phyloP scores from a whole-genome alignment of 257 asterid species.

The Rhazya stricta region DNA sequence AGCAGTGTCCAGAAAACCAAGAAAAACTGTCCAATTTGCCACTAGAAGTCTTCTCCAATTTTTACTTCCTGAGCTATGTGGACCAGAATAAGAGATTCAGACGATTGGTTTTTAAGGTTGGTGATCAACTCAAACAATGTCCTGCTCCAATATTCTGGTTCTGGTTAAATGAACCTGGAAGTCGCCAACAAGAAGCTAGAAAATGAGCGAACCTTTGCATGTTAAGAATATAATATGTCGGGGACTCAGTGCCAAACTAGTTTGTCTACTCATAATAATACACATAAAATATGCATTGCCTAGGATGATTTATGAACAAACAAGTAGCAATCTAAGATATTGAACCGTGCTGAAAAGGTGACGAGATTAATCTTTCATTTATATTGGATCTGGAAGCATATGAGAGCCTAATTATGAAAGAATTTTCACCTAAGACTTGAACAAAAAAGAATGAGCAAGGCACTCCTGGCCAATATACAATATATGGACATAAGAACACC shows the following conservation, averaged over 20 bases:
- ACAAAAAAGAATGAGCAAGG: background rate
- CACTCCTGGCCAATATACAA: background rate
- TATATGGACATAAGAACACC: constrained; percentile 8
- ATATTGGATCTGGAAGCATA: background rate
- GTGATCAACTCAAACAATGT: too few relatives aligned
- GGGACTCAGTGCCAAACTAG: background rate
- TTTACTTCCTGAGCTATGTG: background rate
- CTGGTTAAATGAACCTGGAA: background rate
- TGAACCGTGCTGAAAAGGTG: background rate
- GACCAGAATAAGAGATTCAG: too few relatives aligned
- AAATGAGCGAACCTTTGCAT: background rate
- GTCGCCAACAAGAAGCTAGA: background rate
- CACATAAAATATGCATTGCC: background rate
- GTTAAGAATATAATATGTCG: too few relatives aligned
- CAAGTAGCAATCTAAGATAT: background rate
- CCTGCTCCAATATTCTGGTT: background rate
- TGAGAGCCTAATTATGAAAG: constrained; percentile 4
- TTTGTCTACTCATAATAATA: background rate
- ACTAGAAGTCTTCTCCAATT: background rate
- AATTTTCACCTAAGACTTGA: background rate
- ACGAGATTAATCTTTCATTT: background rate
- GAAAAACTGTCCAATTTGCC: background rate
- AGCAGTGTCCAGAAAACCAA: too few relatives aligned
- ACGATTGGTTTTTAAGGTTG: too few relatives aligned
- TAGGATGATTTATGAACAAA: background rate